Percentiles rank a stretch among this genome's conserved stretches.
phyloP scores from a whole-genome alignment of 176 grass and related monocot genomes.

The Elaeis guineensis region DNA sequence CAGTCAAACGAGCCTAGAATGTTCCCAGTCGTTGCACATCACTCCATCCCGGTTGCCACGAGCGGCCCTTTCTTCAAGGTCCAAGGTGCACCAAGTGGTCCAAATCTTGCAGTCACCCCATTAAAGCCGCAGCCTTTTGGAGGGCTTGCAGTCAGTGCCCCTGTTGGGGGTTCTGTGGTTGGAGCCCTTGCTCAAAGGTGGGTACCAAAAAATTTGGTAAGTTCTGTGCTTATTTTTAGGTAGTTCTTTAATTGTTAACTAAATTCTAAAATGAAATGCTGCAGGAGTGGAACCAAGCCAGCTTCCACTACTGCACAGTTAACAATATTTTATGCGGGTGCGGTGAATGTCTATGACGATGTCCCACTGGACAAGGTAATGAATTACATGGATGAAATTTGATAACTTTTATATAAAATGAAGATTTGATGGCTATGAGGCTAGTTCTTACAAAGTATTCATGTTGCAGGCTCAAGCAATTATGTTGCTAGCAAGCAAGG shows the following conservation, averaged over 20 bases:
- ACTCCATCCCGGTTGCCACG: neutral
- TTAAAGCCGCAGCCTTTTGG: slow-evolving; percentile 5
- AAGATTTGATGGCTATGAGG: neutral
- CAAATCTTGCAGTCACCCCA: neutral
- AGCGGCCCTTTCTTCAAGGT: slow-evolving; percentile 9
- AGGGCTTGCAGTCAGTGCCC: neutral
- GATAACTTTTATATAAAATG: slow-evolving; percentile 4
- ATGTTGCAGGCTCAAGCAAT: slow-evolving; percentile 25
- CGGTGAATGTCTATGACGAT: slow-evolving; percentile 32
- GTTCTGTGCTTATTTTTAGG: neutral
- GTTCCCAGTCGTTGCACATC: slow-evolving; percentile 8
- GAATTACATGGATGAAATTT: neutral
- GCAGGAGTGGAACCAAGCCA: neutral
- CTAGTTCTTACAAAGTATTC: neutral
- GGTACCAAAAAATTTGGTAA: neutral
- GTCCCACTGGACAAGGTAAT: slow-evolving; percentile 41
- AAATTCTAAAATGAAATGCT: too few species aligned
- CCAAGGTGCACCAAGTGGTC: neutral
- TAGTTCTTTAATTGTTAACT: neutral
- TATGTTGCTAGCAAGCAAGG: slow-evolving; percentile 17
- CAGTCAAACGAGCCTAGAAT: slow-evolving; percentile 1
- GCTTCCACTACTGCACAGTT: slow-evolving; percentile 1
- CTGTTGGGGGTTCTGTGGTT: neutral
- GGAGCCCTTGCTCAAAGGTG: neutral
- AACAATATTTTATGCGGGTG: slow-evolving; percentile 44